Evolutionary conservation across 2,329 filamentous ascomycete species (phyloP).

Genomic region (Botryotinia narcissicola): DNA sequence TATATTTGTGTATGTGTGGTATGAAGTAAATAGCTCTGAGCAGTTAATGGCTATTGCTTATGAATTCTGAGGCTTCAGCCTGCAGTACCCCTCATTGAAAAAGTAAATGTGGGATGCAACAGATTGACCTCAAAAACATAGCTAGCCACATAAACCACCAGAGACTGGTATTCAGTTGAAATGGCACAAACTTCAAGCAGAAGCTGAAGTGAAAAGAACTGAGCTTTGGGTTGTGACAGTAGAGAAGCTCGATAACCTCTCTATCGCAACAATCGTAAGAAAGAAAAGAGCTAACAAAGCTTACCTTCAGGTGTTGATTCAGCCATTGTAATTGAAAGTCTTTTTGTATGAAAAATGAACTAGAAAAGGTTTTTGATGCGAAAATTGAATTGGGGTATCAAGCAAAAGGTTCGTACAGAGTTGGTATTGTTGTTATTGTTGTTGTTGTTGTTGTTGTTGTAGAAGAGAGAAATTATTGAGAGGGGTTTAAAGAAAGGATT

Average conservation of each 20-base stretch:
- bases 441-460: constrained; percentile 2
- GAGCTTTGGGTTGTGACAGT: background rate
- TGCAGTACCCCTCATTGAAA: constrained; percentile 16
- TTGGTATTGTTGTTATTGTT: constrained; percentile 5
- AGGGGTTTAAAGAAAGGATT: constrained; percentile 4
- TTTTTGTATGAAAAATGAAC: background rate
- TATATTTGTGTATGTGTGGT: background rate
- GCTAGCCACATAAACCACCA: background rate
- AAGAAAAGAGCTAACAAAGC: constrained; percentile 28
- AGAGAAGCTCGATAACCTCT: background rate
- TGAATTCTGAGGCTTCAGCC: constrained; percentile 5
- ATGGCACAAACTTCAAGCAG: background rate
- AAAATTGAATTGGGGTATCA: constrained; percentile 21
- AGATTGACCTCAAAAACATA: background rate
- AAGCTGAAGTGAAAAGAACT: background rate
- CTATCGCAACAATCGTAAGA: background rate
- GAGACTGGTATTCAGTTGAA: background rate
- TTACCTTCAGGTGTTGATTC: constrained; percentile 36
- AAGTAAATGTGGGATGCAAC: constrained; percentile 1
- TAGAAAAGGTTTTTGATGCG: background rate
- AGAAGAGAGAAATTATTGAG: constrained; percentile 1
- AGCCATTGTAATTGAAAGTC: constrained; percentile 30
- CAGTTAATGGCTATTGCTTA: constrained; percentile 8
- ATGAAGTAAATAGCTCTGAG: background rate
- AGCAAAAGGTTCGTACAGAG: constrained; percentile 17